Percentiles rank a stretch among this genome's conserved stretches.
Conservation (phyloP, 331 rosid species). For the Rosa hybrid region DNA sequence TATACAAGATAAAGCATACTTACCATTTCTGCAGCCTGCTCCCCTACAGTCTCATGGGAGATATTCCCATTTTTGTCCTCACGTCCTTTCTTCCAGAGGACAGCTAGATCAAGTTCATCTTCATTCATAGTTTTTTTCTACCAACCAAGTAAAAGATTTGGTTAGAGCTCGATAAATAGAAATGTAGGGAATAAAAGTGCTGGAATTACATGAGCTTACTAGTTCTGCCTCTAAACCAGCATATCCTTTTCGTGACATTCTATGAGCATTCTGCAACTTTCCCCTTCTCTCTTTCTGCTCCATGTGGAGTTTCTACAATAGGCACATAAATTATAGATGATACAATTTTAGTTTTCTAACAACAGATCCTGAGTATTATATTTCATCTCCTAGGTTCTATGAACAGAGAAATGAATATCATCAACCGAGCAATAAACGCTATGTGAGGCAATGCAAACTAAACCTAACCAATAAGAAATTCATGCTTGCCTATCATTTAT, state of each 20-base stretch:
- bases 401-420: background rate
- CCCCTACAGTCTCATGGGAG: background rate
- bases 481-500: background rate
- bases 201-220: background rate
- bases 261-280: constrained; percentile 8
- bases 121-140: constrained; percentile 7
- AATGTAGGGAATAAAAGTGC: background rate
- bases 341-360: background rate
- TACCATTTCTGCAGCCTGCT: constrained; percentile 16
- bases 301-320: constrained; percentile 11
- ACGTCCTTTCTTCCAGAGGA: constrained; percentile 6
- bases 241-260: constrained; percentile 3
- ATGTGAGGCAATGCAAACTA: background rate
- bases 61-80: background rate
- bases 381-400: background rate
- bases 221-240: constrained; percentile 9
- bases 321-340: background rate
- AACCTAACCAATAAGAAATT: background rate
- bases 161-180: background rate
- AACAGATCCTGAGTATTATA: background rate
- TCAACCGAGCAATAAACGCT: background rate
- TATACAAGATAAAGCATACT: constrained; percentile 1
- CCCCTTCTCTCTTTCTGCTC: constrained; percentile 21
- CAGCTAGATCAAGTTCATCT: constrained; percentile 10
- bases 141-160: background rate